Evolutionary conservation across 306 rosid species (phyloP), one percentile per base, ranked within the genome.

Genomic region (Lotus japonicus): DNA sequence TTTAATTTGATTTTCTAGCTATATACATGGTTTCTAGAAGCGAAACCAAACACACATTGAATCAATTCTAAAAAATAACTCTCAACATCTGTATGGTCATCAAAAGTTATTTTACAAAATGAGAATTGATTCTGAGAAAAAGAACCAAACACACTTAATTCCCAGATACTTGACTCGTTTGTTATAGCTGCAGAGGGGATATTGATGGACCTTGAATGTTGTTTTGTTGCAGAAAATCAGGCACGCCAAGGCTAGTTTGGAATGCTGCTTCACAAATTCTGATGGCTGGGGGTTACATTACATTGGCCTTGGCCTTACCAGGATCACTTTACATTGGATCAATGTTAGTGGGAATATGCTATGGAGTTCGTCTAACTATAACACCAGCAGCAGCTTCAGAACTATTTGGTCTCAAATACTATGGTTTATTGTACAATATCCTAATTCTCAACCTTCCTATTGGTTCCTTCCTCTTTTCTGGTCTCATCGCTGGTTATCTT

Each of bases 381-480:
- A 70, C 81, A 51, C 70, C 76, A 15, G 70, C 84, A 50, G 49
- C 65, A 49, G 77, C 78, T 51, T 80, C 84, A 64, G 81, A 75
- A 46, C 33, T 75, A 35, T 75, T 75, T 59, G 84, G 78, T 5
- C 75, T 80, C 1, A 80, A 71, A 66, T 80, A 71, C 71, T 75
- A 75, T 35, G 84, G 84, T 16, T 58, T 80, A 44, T 28, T 70
- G 7, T 75, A 75, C 67, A 80, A 80, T 63, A 75, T 80, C 9
- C 72, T 80, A 26, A 75, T 70, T 36, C 81, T 75, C 41, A 80
- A 80, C 39, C 80, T 80, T 26, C 80, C 84, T 1, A 56, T 75
- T 7, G 80, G 80, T 33, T 80, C 80, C 4, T 74, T 80, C 80
- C 3, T 79, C 5, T 79, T 79, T 50, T 79, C 83, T 48, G 73